phyloP scores from a whole-genome alignment of 2,329 filamentous ascomycete species.

The Trichoderma simmonsii region DNA sequence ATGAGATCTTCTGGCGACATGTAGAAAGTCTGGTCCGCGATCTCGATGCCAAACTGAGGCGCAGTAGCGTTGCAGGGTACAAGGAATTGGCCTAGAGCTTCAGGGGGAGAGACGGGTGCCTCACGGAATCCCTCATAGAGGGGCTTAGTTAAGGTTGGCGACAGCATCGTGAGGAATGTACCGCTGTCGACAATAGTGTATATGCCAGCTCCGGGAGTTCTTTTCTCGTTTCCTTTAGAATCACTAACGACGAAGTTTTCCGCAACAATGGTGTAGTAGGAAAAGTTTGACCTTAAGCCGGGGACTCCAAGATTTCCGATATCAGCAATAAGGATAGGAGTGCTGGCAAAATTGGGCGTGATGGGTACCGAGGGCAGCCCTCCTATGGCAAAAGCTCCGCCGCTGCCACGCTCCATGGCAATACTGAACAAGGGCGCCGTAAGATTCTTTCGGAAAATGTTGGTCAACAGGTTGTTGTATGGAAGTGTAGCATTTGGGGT shows the following conservation, averaged over 20 bases:
- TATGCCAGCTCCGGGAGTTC: background rate
- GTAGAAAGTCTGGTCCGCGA: background rate
- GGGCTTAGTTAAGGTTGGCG: background rate
- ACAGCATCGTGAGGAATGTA: background rate
- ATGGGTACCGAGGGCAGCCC: background rate
- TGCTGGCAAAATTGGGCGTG: background rate
- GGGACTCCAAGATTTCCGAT: no score
- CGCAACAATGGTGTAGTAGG: background rate
- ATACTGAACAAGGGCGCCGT: background rate
- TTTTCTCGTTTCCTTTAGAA: background rate
- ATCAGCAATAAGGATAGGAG: no score
- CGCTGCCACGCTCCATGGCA: background rate
- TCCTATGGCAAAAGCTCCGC: background rate
- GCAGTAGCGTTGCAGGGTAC: background rate
- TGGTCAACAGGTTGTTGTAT: background rate
- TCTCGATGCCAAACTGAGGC: background rate
- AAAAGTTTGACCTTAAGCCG: no score
- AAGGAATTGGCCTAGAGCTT: background rate
- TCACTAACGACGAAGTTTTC: background rate
- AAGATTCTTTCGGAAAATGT: background rate
- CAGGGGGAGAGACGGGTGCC: background rate
- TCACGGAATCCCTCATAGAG: background rate
- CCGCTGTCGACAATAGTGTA: background rate
- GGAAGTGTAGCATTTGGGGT: background rate
- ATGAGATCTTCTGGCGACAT: background rate